phyloP scores from a whole-genome alignment of 306 rosid species.

The Ammopiptanthus mongolicus region DNA sequence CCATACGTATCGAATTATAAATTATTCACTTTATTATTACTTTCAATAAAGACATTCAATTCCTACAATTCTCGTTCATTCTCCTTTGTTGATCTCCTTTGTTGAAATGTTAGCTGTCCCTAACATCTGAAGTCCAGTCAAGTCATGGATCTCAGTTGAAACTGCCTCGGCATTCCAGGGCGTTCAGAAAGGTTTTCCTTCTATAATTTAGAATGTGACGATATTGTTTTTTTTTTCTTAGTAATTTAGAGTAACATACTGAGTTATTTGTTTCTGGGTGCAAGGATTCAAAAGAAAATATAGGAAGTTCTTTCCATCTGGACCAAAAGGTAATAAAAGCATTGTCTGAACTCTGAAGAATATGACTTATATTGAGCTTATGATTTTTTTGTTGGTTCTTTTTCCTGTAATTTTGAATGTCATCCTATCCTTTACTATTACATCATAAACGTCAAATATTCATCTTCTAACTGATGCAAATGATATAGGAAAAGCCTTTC shows the following conservation, averaged over 20 bases:
- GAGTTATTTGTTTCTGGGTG: slow-evolving; percentile 53
- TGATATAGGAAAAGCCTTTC: slow-evolving; percentile 47
- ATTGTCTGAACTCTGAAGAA: slow-evolving; percentile 3
- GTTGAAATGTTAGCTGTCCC: slow-evolving; percentile 55
- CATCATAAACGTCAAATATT: slow-evolving; percentile 8
- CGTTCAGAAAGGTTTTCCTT: slow-evolving; percentile 58
- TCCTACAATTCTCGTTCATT: slow-evolving; percentile 2
- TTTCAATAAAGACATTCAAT: slow-evolving; percentile 1
- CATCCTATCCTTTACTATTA: not conserved
- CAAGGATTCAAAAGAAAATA: slow-evolving; percentile 95
- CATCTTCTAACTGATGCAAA: slow-evolving; percentile 30
- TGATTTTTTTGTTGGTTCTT: not conserved
- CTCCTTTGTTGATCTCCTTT: slow-evolving; percentile 24
- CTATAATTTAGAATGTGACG: slow-evolving; percentile 18
- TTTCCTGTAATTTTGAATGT: not conserved
- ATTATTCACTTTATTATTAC: not conserved
- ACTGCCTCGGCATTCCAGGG: slow-evolving; percentile 32
- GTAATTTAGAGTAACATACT: slow-evolving; percentile 3
- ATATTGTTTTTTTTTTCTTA: not conserved
- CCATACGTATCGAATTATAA: not conserved
- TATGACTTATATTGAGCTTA: not conserved
- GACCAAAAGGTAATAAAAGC: slow-evolving; percentile 46
- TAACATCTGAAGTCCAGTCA: slow-evolving; percentile 52
- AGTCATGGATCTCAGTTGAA: slow-evolving; percentile 42
- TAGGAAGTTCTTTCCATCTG: slow-evolving; percentile 48